Evolutionary conservation across 371 early-diverging fungal species (phyloP).

Genomic region (Dentiscutata heterogama): DNA sequence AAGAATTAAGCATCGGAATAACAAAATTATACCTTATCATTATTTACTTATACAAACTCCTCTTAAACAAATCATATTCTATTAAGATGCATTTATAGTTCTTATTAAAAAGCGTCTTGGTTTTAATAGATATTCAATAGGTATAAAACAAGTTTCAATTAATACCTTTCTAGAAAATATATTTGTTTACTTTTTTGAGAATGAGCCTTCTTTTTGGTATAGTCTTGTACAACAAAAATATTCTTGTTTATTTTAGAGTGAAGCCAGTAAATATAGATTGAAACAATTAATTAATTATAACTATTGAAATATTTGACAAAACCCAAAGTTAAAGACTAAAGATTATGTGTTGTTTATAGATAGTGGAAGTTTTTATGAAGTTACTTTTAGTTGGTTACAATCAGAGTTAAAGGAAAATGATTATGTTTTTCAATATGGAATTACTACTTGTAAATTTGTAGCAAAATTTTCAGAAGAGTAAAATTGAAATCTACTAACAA

Average conservation of each 20-base stretch:
- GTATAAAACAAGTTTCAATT: not conserved
- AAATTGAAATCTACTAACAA: too few species aligned
- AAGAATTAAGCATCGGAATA: not conserved
- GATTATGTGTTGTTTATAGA: not conserved
- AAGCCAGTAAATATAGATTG: not conserved
- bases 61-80: not conserved
- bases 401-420: not conserved
- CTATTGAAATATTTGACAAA: not conserved
- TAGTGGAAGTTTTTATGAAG: not conserved
- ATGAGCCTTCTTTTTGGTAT: not conserved
- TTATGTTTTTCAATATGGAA: not conserved
- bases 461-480: too few species aligned
- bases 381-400: not conserved
- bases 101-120: slow-evolving; percentile 14
- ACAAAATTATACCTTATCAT: not conserved
- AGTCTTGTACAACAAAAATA: not conserved
- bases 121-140: not conserved
- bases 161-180: slow-evolving; percentile 7
- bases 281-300: not conserved
- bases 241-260: not conserved
- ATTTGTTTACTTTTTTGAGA: not conserved
- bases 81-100: not conserved
- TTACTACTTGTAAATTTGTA: not conserved
- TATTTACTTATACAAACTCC: not conserved
- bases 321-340: not conserved